Evolutionary conservation across 257 asterid genomes (phyloP).

Genomic region (Leonotis leonurus): DNA sequence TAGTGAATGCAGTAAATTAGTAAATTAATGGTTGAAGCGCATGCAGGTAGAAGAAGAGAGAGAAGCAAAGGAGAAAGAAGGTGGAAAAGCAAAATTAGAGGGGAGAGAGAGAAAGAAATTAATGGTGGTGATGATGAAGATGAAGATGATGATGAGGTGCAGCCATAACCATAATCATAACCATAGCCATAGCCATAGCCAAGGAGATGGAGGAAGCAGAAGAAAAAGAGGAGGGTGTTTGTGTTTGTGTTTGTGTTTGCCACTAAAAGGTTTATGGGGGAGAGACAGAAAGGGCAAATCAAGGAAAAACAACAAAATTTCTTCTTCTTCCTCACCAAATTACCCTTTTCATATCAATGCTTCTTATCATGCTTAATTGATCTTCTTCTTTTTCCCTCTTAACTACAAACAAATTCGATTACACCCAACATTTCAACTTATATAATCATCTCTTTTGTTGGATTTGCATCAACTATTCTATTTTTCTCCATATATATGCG

Average conservation of each 20-base stretch:
- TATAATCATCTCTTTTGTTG: neutral
- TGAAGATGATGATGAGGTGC: constrained; percentile 14
- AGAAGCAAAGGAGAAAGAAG: constrained; percentile 24
- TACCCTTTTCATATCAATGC: constrained; percentile 44
- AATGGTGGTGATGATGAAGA: constrained; percentile 16
- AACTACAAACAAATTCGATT: neutral
- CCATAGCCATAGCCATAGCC: constrained; percentile 12
- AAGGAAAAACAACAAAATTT: constrained; percentile 18
- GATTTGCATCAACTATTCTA: neutral
- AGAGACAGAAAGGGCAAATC: constrained; percentile 16
- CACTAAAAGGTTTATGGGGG: constrained; percentile 45
- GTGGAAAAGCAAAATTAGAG: constrained; percentile 18
- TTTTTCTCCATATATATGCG: neutral
- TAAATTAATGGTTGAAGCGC: neutral
- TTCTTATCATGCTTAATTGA: constrained; percentile 32
- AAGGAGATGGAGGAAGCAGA: constrained; percentile 21
- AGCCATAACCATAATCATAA: too few relatives aligned
- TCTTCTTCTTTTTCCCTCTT: neutral
- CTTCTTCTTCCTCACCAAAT: constrained; percentile 16
- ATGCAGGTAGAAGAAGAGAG: constrained; percentile 25
- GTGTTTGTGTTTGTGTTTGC: constrained; percentile 42
- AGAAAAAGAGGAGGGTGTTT: constrained; percentile 36
- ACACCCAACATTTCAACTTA: neutral
- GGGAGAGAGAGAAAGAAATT: constrained; percentile 26
- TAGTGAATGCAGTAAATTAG: too few relatives aligned